phyloP scores from a whole-genome alignment of 768 basidiomycete species.

The Kwoniella sp. region DNA sequence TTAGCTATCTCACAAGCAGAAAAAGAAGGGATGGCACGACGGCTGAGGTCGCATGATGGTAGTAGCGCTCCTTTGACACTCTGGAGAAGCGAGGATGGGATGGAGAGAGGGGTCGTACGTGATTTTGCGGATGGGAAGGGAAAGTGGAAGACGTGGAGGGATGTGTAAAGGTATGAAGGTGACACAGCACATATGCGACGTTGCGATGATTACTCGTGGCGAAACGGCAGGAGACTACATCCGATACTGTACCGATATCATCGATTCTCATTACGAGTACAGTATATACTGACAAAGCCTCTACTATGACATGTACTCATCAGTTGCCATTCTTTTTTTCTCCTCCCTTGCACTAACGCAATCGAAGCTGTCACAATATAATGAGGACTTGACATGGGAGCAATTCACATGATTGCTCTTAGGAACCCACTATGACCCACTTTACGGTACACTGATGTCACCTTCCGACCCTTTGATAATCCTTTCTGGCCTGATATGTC shows the following conservation, averaged over 20 bases:
- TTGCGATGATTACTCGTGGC: not conserved
- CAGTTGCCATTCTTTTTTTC: too few relatives aligned
- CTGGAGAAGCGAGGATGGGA: not conserved
- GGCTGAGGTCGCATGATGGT: not conserved
- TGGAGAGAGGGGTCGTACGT: slow-evolving; percentile 1
- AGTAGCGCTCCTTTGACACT: not conserved
- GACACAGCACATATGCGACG: not conserved
- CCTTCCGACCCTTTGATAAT: not conserved
- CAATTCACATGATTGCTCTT: too few relatives aligned
- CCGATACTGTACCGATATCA: too few relatives aligned
- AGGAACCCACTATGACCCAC: too few relatives aligned
- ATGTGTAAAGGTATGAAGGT: not conserved
- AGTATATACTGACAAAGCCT: too few relatives aligned
- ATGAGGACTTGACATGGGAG: too few relatives aligned
- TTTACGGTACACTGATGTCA: too few relatives aligned
- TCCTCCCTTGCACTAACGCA: too few relatives aligned
- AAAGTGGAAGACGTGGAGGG: slow-evolving; percentile 9
- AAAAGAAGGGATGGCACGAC: not conserved
- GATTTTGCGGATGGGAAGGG: not conserved
- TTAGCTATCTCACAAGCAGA: not conserved
- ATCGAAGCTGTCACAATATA: too few relatives aligned
- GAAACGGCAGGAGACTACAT: too few relatives aligned
- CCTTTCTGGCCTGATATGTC: not conserved
- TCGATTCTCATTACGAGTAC: too few relatives aligned
- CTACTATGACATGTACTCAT: too few relatives aligned